Evolutionary conservation across 768 basidiomycete genomes (phyloP).

Genomic region (Mycena epipterygia): DNA sequence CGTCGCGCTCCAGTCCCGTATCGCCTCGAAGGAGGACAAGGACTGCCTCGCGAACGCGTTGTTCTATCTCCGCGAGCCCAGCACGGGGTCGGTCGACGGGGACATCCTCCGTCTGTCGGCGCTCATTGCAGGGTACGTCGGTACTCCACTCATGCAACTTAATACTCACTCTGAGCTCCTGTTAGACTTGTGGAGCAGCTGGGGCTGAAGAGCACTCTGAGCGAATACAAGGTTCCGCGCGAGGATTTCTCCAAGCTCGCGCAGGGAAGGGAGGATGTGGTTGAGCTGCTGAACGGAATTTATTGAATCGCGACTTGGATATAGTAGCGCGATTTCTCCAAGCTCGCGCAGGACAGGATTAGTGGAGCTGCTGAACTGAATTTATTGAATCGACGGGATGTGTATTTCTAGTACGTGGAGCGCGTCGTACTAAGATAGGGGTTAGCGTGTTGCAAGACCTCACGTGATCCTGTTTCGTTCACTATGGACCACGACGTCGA

Average conservation of each 20-base stretch:
- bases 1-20: conserved; percentile 69
- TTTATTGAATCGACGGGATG: too few species aligned
- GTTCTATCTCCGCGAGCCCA: conserved; percentile 69
- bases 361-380: conserved; percentile 61
- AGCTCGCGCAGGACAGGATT: too few species aligned
- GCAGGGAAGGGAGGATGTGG: conserved; percentile 57
- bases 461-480: not conserved
- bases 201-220: conserved; percentile 69
- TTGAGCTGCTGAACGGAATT: conserved; percentile 63
- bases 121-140: conserved; percentile 68
- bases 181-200: conserved; percentile 72
- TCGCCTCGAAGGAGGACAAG: conserved; percentile 74
- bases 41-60: conserved; percentile 67
- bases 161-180: not conserved
- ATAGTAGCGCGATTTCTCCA: too few species aligned
- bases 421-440: too few species aligned
- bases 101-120: conserved; percentile 68
- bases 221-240: conserved; percentile 74
- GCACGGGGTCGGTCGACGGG: conserved; percentile 75
- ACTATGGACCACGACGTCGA: not conserved
- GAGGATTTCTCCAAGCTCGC: conserved; percentile 69
- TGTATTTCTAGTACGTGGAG: too few species aligned
- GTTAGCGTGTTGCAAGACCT: not conserved
- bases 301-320: too few species aligned
- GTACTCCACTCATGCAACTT: not conserved